Conservation (phyloP, 768 basidiomycete genomes). For the Macrocybe gigantea region DNA sequence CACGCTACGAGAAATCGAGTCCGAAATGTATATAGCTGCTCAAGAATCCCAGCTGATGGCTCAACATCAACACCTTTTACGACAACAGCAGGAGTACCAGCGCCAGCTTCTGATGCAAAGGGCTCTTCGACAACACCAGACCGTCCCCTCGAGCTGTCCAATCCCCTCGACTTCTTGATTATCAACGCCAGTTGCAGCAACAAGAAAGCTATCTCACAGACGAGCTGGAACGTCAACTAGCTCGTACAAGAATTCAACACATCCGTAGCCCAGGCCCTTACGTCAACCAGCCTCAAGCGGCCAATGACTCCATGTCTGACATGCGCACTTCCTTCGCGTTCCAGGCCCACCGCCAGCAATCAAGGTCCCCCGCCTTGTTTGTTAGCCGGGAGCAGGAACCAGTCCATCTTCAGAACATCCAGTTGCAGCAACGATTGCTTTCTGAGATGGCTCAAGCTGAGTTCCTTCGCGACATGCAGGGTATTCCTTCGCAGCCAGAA, state of each 20-base stretch:
- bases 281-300: slow-evolving; percentile 36
- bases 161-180: slow-evolving; percentile 75
- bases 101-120: slow-evolving; percentile 43
- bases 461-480: slow-evolving; percentile 59
- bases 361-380: slow-evolving; percentile 33
- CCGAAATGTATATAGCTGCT: slow-evolving; percentile 70
- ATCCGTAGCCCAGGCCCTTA: slow-evolving; percentile 22
- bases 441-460: slow-evolving; percentile 72
- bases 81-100: slow-evolving; percentile 40
- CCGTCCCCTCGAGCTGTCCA: slow-evolving; percentile 72
- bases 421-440: slow-evolving; percentile 71
- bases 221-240: slow-evolving; percentile 60
- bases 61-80: slow-evolving; percentile 16
- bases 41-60: slow-evolving; percentile 29
- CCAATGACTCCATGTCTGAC: slow-evolving; percentile 42
- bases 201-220: slow-evolving; percentile 56
- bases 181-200: slow-evolving; percentile 69
- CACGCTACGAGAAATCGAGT: slow-evolving; percentile 78
- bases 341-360: slow-evolving; percentile 32
- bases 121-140: slow-evolving; percentile 42
- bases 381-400: slow-evolving; percentile 26
- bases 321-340: slow-evolving; percentile 25
- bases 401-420: slow-evolving; percentile 54
- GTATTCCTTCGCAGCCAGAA: slow-evolving; percentile 44
- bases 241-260: slow-evolving; percentile 42